Evolutionary conservation across 768 basidiomycete genomes (phyloP), one percentile per base, ranked within the genome.

Genomic region (Lyophyllum atratum): DNA sequence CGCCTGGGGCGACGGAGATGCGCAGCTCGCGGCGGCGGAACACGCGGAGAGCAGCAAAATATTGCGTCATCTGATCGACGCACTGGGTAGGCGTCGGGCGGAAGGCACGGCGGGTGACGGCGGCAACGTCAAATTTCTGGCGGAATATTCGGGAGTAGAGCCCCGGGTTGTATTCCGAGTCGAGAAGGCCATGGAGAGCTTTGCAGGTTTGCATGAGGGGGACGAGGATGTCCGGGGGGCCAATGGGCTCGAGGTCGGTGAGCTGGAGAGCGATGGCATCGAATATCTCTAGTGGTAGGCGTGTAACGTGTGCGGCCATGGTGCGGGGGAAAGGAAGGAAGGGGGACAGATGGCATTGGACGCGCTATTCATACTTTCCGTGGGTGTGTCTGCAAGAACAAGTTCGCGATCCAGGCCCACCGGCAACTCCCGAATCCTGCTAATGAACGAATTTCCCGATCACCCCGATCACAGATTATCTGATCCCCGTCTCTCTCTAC

Each of bases 61-160:
- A 65, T 52, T 70, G 33, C 24, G 61, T 25, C 61, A 80, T 65
- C 64, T 81, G 76, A 43, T 69, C 63, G 51, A 68, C 62, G 64
- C 66, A 73, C 24, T 76, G 72, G 0, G 28, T 14, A 1, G 69
- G 66, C 11, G 62, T 60, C 0, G 74, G 72, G 15, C 71, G 68
- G 55, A 86, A 77, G 3, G 72, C 71, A 40, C 90, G 78, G 22
- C 90, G 80, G 1, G 58, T 29, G 42, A 82, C 72, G 0, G 88
- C 83, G 25, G 70, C 69, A 1, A 60, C 49, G 68, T 90, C 88
- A 72, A 90, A 90, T 64, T 76, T 80, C 66, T 67, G 54, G 14
- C 73, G 72, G 64, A 84, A 90, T 7, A 91, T 77, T 28, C 74
- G 70, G 0, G 83, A 76, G 59, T 80, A 82, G 52, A 90, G 79